Conservation (phyloP, 768 basidiomycete species). For the Suillus hirtellus region DNA sequence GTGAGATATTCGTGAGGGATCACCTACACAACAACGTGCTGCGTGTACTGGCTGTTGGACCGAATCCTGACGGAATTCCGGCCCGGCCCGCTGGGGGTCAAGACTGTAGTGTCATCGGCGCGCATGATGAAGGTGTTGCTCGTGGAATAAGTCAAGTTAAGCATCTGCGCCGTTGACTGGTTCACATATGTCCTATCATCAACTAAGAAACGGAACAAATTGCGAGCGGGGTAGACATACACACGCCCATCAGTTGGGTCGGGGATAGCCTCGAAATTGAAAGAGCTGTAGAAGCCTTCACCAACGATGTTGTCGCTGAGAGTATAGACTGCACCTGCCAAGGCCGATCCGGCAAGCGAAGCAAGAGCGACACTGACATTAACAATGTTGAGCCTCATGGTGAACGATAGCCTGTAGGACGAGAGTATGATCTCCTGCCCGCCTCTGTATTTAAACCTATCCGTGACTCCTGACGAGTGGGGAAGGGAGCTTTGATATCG, state of each 20-base stretch:
- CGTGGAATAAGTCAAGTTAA: conserved; percentile 31
- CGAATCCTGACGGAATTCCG: conserved; percentile 39
- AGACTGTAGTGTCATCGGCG: conserved; percentile 36
- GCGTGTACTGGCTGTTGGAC: conserved; percentile 31
- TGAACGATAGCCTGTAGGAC: neutral
- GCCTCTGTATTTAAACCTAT: conserved; percentile 19
- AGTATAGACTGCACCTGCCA: conserved; percentile 27
- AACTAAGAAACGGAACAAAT: neutral
- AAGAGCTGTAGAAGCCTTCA: conserved; percentile 30
- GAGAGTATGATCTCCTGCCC: neutral
- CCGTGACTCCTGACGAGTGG: neutral
- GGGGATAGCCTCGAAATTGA: conserved; percentile 34
- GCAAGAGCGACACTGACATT: conserved; percentile 15
- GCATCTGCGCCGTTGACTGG: conserved; percentile 25
- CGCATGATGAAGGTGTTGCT: conserved; percentile 35
- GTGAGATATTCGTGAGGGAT: neutral
- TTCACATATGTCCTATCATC: conserved; percentile 35
- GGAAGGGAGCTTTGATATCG: neutral
- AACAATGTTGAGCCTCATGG: conserved; percentile 20
- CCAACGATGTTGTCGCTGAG: conserved; percentile 32
- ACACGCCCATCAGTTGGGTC: conserved; percentile 42
- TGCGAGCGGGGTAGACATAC: conserved; percentile 20
- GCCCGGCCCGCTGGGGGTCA: conserved; percentile 30
- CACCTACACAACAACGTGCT: conserved; percentile 36
- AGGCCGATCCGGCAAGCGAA: conserved; percentile 14